These are phyloP conservation scores for Gleditsia sinensis DNA, from an alignment of 306 rosid species.

Conservation along the genomic window DNA sequence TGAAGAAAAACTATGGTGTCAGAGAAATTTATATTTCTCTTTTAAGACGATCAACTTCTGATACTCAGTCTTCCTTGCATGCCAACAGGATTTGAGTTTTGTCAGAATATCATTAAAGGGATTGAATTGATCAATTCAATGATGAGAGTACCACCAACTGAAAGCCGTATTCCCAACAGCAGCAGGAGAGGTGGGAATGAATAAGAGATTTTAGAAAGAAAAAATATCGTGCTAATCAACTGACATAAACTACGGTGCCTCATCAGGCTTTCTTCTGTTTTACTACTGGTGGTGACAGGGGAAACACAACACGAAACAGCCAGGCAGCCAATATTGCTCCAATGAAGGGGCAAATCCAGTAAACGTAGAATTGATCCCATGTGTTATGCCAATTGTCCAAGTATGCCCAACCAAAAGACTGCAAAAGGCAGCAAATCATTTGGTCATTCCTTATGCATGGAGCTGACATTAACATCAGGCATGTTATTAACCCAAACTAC, in stretches of 20 bases:
- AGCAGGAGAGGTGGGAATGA: background rate
- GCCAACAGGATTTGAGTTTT: background rate
- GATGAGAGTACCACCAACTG: too few relatives aligned
- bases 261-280: constrained; percentile 66
- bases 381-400: constrained; percentile 67
- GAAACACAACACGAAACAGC: constrained; percentile 66
- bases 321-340: constrained; percentile 83
- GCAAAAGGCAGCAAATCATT: constrained; percentile 29
- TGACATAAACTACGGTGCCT: constrained; percentile 17
- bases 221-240: background rate
- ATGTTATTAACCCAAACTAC: background rate
- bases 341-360: constrained; percentile 75
- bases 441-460: constrained; percentile 1
- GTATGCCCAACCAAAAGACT: constrained; percentile 97
- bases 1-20: too few relatives aligned
- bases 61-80: too few relatives aligned
- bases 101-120: too few relatives aligned
- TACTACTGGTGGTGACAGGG: constrained; percentile 49
- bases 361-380: constrained; percentile 90
- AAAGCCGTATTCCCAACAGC: background rate
- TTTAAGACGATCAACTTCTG: too few relatives aligned
- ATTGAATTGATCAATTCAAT: too few relatives aligned
- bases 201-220: constrained; percentile 1
- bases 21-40: too few relatives aligned
- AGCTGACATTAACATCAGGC: background rate